phyloP scores from a whole-genome alignment of 2,329 filamentous ascomycete genomes.

The Fusarium sp. region DNA sequence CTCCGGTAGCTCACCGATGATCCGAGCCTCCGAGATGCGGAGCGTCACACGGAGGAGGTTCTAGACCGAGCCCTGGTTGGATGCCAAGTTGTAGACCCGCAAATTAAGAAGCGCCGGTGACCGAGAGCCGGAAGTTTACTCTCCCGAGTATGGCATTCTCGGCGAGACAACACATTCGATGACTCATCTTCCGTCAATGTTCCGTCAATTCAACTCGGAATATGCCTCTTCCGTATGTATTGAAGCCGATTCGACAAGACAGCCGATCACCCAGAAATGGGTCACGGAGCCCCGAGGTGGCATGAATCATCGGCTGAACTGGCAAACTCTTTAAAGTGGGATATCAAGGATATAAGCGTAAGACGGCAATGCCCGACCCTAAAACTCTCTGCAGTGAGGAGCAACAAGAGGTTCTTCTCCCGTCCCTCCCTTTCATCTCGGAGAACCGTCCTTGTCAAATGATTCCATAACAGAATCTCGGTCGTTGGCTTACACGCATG shows the following conservation, averaged over 20 bases:
- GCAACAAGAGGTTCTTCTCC: not conserved
- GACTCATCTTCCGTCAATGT: not conserved
- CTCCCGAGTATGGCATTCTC: not conserved
- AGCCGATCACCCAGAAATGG: not conserved
- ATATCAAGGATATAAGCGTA: not conserved
- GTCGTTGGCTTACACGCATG: not conserved
- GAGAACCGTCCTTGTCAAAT: not conserved
- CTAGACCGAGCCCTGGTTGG: not conserved
- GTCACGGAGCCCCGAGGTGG: not conserved
- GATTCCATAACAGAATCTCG: not conserved
- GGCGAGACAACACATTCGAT: not conserved
- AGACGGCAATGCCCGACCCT: not conserved
- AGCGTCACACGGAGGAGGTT: not conserved
- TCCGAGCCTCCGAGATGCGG: slow-evolving; percentile 1
- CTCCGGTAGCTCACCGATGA: not conserved
- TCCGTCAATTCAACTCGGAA: not conserved
- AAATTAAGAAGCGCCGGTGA: not conserved
- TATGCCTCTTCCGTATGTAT: not conserved
- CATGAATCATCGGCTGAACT: slow-evolving; percentile 1
- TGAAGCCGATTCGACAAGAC: not conserved
- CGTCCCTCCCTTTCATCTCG: not conserved
- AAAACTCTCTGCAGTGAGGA: not conserved
- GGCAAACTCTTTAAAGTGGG: not conserved
- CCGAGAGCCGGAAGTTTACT: not conserved
- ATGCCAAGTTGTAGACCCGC: not conserved